Conservation (phyloP, 352 stramenopile genomes). For the Phytophthora podocarpi region DNA sequence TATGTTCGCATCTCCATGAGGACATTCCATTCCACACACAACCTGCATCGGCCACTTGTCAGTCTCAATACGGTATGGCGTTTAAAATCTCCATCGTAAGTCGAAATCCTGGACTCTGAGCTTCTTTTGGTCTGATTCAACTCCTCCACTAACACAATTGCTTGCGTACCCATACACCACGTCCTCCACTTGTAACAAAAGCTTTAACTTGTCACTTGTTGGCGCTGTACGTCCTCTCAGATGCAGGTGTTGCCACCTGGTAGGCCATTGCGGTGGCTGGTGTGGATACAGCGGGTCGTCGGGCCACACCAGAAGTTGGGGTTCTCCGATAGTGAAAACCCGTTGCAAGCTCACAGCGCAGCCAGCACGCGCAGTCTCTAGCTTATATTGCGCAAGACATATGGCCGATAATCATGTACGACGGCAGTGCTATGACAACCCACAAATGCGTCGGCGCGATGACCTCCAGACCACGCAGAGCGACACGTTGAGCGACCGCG, state of each 20-base stretch:
- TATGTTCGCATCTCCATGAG: background rate
- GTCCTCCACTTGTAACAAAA: slow-evolving; percentile 8
- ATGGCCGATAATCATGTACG: background rate
- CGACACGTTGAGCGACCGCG: slow-evolving; percentile 18
- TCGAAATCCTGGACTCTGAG: slow-evolving; percentile 12
- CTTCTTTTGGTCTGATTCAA: background rate
- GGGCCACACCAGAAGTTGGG: slow-evolving; percentile 27
- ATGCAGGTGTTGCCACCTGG: slow-evolving; percentile 21
- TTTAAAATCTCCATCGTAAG: slow-evolving; percentile 17
- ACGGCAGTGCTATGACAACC: slow-evolving; percentile 12
- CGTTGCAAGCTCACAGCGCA: slow-evolving; percentile 15
- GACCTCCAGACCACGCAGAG: slow-evolving; percentile 8
- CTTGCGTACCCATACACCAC: background rate
- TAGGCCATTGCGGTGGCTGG: slow-evolving; percentile 9
- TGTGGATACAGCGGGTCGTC: background rate
- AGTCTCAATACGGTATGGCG: too few species aligned
- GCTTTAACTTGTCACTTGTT: background rate
- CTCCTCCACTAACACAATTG: slow-evolving; percentile 7
- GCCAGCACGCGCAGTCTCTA: slow-evolving; percentile 26
- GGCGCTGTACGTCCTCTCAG: background rate
- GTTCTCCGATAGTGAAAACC: slow-evolving; percentile 22
- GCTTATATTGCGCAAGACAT: background rate
- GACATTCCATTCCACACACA: slow-evolving; percentile 10
- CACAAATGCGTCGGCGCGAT: slow-evolving; percentile 16
- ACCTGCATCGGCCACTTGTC: slow-evolving; percentile 12